Evolutionary conservation across 495 filamentous ascomycete genomes (phyloP).

Genomic region (Penicillium bovifimosum): DNA sequence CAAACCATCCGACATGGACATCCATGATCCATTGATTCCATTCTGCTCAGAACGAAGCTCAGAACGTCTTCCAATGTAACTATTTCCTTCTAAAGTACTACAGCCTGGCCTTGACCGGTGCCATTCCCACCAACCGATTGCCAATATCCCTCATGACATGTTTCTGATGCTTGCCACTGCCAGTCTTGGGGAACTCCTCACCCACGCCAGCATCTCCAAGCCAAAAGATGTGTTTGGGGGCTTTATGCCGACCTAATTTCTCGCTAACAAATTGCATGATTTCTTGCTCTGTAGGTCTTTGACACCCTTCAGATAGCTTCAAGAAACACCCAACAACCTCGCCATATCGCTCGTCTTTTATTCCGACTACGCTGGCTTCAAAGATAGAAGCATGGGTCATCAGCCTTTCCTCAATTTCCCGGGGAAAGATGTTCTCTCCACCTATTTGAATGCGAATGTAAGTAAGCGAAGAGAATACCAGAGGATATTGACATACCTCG

Average conservation of each 20-base stretch:
- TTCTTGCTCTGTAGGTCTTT: no score
- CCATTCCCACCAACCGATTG: not conserved
- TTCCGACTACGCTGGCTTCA: constrained; percentile 20
- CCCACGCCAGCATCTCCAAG: constrained; percentile 46
- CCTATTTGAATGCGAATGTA: constrained; percentile 1
- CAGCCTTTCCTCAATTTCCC: constrained; percentile 23
- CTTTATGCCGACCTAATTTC: constrained; percentile 51
- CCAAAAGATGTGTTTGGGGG: constrained; percentile 55
- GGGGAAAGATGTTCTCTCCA: constrained; percentile 26
- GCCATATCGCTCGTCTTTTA: constrained; percentile 15
- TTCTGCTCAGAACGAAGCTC: no score
- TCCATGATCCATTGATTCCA: no score
- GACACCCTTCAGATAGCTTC: not conserved
- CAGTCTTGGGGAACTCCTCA: constrained; percentile 49
- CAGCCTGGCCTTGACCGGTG: no score
- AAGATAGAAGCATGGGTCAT: constrained; percentile 10
- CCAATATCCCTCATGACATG: constrained; percentile 50
- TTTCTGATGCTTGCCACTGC: constrained; percentile 62
- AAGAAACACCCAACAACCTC: constrained; percentile 26
- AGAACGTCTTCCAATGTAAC: no score
- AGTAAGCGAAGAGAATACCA: no score
- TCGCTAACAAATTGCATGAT: constrained; percentile 38
- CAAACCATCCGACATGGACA: no score
- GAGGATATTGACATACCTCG: constrained; percentile 31
- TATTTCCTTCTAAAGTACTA: no score